Conservation (phyloP, 306 rosid genomes). For the Prunus armeniaca region DNA sequence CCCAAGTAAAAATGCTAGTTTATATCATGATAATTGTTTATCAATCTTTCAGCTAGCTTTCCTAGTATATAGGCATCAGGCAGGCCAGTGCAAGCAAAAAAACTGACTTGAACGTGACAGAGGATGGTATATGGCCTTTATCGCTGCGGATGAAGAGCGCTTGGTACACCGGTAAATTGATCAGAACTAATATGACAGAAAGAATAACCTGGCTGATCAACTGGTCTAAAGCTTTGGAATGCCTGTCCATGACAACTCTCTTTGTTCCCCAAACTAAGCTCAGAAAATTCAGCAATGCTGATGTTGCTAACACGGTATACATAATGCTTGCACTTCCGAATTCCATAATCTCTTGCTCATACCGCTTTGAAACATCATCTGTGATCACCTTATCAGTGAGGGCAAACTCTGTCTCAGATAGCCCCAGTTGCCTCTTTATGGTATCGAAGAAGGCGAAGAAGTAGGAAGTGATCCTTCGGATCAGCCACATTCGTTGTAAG, state of each 20-base stretch:
- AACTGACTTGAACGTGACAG: constrained; percentile 41
- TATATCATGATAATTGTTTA: neutral
- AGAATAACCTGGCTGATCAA: constrained; percentile 28
- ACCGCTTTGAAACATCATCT: constrained; percentile 45
- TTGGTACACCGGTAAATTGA: constrained; percentile 41
- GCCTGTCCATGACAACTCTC: constrained; percentile 22
- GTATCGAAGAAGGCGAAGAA: constrained; percentile 52
- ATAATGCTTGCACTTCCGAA: constrained; percentile 52
- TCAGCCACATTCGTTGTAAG: constrained; percentile 46
- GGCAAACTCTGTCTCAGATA: constrained; percentile 44
- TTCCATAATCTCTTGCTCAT: constrained; percentile 51
- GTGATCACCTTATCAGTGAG: constrained; percentile 47
- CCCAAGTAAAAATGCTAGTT: neutral
- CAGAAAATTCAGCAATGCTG: constrained; percentile 51
- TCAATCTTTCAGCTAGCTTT: neutral
- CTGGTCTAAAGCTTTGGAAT: constrained; percentile 23
- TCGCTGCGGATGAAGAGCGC: constrained; percentile 63
- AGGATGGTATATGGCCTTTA: constrained; percentile 43
- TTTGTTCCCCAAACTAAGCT: constrained; percentile 35
- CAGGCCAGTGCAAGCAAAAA: constrained; percentile 39
- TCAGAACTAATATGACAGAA: constrained; percentile 32
- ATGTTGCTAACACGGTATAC: constrained; percentile 45
- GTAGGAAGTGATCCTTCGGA: constrained; percentile 50
- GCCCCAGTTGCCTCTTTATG: constrained; percentile 34
- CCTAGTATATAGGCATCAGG: constrained; percentile 20